A percentile compares a stretch with the other conserved stretches of the same genome.
Conservation (phyloP, 352 stramenopile species). For the Pythium brassicae region DNA sequence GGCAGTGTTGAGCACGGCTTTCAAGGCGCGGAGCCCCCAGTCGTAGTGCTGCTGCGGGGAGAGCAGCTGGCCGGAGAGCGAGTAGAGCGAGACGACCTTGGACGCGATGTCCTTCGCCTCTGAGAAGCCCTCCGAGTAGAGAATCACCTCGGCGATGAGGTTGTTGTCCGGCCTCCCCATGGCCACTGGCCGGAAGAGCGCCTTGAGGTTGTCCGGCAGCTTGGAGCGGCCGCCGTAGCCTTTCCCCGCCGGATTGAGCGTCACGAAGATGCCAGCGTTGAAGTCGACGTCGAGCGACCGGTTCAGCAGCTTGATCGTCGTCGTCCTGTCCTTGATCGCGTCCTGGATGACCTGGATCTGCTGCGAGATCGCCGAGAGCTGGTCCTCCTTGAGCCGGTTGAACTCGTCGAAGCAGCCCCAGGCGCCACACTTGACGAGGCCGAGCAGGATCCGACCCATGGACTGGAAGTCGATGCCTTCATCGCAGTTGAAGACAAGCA, state of each 20-base stretch:
- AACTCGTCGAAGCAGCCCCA: slow-evolving; percentile 98
- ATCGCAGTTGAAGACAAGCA: slow-evolving; percentile 93
- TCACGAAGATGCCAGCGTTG: slow-evolving; percentile 95
- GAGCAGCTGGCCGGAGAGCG: slow-evolving; percentile 79
- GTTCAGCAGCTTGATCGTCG: slow-evolving; percentile 79
- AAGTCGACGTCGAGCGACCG: slow-evolving; percentile 86
- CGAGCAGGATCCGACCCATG: slow-evolving; percentile 96
- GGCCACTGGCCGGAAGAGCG: slow-evolving; percentile 91
- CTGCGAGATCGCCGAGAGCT: slow-evolving; percentile 92
- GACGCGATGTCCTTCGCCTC: slow-evolving; percentile 86
- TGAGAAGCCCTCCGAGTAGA: slow-evolving; percentile 90
- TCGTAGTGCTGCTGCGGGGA: slow-evolving; percentile 93
- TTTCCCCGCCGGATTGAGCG: slow-evolving; percentile 93
- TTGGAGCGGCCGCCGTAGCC: slow-evolving; percentile 92
- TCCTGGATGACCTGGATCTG: slow-evolving; percentile 95
- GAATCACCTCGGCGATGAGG: slow-evolving; percentile 92
- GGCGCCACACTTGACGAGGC: slow-evolving; percentile 91
- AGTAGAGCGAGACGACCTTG: slow-evolving; percentile 93
- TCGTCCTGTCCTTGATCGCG: slow-evolving; percentile 85
- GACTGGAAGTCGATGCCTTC: slow-evolving; percentile 93
- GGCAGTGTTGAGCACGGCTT: slow-evolving; percentile 92
- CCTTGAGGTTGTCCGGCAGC: slow-evolving; percentile 93
- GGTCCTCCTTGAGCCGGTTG: slow-evolving; percentile 93
- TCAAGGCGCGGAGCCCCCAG: slow-evolving; percentile 91
- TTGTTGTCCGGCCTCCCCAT: slow-evolving; percentile 93